These are phyloP conservation scores for Agapanthus africanus DNA, from an alignment of 106 monocot species.

Conservation along the genomic window DNA sequence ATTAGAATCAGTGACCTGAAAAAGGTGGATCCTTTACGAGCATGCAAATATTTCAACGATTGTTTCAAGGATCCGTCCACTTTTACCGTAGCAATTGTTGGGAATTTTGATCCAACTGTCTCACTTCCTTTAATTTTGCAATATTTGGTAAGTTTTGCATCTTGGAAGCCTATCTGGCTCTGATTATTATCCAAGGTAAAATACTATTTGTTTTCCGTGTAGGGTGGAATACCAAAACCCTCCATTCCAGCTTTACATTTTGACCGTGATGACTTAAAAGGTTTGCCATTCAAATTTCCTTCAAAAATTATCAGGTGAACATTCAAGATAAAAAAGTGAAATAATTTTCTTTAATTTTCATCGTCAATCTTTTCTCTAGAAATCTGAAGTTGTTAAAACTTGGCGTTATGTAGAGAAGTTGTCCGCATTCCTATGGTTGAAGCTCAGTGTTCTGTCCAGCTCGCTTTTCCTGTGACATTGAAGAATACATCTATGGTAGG, in stretches of 20 bases:
- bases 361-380: not conserved
- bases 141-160: conserved; percentile 66
- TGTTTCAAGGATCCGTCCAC: conserved; percentile 96
- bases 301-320: conserved; percentile 65
- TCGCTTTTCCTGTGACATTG: conserved; percentile 89
- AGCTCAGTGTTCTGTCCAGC: conserved; percentile 95
- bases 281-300: conserved; percentile 94
- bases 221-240: conserved; percentile 96
- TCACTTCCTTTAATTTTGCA: conserved; percentile 81
- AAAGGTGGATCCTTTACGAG: conserved; percentile 81
- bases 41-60: conserved; percentile 83
- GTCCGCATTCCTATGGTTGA: conserved; percentile 99
- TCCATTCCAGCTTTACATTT: conserved; percentile 49
- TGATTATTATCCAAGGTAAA: not conserved
- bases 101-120: conserved; percentile 65
- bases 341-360: not conserved
- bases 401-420: conserved; percentile 53
- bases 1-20: conserved; percentile 79
- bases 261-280: conserved; percentile 85
- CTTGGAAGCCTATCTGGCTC: conserved; percentile 1
- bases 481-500: conserved; percentile 77
- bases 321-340: not conserved
- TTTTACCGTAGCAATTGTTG: conserved; percentile 92
- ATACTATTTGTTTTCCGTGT: conserved; percentile 11
- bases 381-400: conserved; percentile 1